phyloP scores from a whole-genome alignment of 371 early-diverging fungal species.

The Actinomortierella ambigua region DNA sequence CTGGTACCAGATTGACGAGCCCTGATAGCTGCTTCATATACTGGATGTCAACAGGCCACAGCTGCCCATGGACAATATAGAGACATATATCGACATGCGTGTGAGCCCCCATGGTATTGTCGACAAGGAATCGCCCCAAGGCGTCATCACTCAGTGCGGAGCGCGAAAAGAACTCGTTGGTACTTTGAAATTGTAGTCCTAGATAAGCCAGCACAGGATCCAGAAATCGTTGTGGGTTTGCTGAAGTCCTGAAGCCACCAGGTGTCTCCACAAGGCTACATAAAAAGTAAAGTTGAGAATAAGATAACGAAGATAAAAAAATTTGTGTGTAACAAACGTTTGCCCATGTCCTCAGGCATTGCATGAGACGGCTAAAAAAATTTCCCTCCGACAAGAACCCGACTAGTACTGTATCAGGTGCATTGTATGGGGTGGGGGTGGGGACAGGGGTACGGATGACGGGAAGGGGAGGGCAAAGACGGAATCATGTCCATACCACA shows the following conservation, averaged over 20 bases:
- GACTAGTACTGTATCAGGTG: no score
- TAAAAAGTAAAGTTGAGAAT: not conserved
- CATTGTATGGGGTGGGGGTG: no score
- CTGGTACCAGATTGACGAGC: constrained; percentile 28
- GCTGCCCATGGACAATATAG: constrained; percentile 22
- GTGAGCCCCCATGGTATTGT: constrained; percentile 33
- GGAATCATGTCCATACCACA: constrained; percentile 16
- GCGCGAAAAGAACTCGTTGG: constrained; percentile 27
- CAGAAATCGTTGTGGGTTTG: constrained; percentile 18
- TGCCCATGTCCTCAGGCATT: not conserved
- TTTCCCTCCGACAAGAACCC: no score
- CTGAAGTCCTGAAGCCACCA: constrained; percentile 21
- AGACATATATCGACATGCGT: constrained; percentile 34
- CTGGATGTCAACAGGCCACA: constrained; percentile 17
- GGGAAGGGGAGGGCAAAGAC: not conserved
- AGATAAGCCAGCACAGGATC: constrained; percentile 29
- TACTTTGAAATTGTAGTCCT: constrained; percentile 24
- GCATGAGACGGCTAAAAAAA: no score
- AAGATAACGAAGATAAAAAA: not conserved
- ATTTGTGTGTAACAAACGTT: not conserved
- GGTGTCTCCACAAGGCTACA: constrained; percentile 32
- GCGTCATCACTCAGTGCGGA: constrained; percentile 29
- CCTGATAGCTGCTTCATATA: constrained; percentile 24
- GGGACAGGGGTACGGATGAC: no score
- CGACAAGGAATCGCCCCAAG: constrained; percentile 34